These are phyloP conservation scores for Saccharomycopsis hybrid DNA, from an alignment of 1,139 yeast genomes.

Conservation along the genomic window DNA sequence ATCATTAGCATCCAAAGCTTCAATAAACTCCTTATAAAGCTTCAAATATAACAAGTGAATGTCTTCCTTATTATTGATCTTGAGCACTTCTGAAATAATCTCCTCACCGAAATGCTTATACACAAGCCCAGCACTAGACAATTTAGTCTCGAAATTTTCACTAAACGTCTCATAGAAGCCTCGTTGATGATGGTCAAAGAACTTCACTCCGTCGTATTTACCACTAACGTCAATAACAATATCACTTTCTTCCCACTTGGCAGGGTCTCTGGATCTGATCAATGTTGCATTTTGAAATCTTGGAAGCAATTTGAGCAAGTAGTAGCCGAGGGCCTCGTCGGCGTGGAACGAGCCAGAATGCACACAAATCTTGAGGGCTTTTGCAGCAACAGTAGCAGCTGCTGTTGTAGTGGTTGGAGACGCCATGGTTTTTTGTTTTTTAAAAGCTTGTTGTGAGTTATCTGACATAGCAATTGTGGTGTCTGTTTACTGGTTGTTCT, in stretches of 20 bases:
- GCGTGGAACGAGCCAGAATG: slow-evolving; percentile 97
- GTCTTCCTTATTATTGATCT: slow-evolving; percentile 31
- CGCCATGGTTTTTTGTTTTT: slow-evolving; percentile 1
- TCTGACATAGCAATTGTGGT: too few relatives aligned
- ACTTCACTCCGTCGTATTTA: slow-evolving; percentile 77
- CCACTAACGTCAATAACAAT: slow-evolving; percentile 95
- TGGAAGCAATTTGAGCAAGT: slow-evolving; percentile 70
- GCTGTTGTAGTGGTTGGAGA: too few relatives aligned
- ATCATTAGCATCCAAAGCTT: slow-evolving; percentile 92
- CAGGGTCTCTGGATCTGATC: slow-evolving; percentile 77
- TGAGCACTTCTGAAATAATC: slow-evolving; percentile 46
- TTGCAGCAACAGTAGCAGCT: too few relatives aligned
- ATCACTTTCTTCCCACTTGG: slow-evolving; percentile 79
- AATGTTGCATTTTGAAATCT: slow-evolving; percentile 58
- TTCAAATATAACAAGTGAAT: slow-evolving; percentile 63
- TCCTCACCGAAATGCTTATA: slow-evolving; percentile 91
- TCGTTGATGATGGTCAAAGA: slow-evolving; percentile 94
- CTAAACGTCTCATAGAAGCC: slow-evolving; percentile 62
- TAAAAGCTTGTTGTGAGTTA: not conserved
- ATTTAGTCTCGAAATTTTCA: slow-evolving; percentile 59
- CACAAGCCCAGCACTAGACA: slow-evolving; percentile 89
- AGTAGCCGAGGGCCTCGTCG: slow-evolving; percentile 95
- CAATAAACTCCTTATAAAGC: slow-evolving; percentile 79
- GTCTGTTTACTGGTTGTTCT: too few relatives aligned
- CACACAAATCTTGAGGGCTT: slow-evolving; percentile 57